A percentile compares a stretch with the other conserved stretches of the same genome.
Conservation (phyloP, 768 basidiomycete genomes). For the Myochromella boudieri region DNA sequence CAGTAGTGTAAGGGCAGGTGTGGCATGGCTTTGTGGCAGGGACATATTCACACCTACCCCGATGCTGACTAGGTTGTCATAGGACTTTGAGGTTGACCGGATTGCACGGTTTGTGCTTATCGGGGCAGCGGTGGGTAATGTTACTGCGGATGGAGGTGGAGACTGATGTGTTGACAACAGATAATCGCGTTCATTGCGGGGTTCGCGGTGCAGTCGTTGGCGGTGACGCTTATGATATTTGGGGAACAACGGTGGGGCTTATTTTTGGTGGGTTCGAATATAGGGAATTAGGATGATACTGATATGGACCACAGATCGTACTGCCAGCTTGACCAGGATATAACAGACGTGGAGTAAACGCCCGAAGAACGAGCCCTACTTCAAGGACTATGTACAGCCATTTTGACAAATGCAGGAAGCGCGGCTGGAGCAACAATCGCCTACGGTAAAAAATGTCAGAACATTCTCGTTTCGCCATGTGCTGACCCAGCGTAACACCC, state of each 20-base stretch:
- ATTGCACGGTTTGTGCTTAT: slow-evolving; percentile 44
- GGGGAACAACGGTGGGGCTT: slow-evolving; percentile 34
- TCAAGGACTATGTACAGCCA: no score
- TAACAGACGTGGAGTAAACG: slow-evolving; percentile 59
- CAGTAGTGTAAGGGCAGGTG: no score
- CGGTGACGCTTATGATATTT: slow-evolving; percentile 49
- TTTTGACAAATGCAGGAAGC: no score
- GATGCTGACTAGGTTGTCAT: not conserved
- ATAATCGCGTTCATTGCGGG: slow-evolving; percentile 56
- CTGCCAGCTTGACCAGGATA: slow-evolving; percentile 73
- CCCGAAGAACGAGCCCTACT: no score
- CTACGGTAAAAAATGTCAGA: no score
- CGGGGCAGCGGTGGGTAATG: slow-evolving; percentile 42
- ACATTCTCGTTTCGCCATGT: no score
- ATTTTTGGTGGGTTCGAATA: slow-evolving; percentile 42
- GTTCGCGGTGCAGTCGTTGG: slow-evolving; percentile 54
- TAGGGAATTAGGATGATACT: no score
- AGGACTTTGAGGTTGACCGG: slow-evolving; percentile 64
- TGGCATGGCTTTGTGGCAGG: no score
- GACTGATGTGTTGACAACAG: slow-evolving; percentile 41
- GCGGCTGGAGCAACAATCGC: no score
- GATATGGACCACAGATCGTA: slow-evolving; percentile 40
- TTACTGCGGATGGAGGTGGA: no score
- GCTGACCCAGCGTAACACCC: no score
- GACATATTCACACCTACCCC: no score